Conservation (phyloP, 2,329 filamentous ascomycete species). For the Colletotrichum costaricense region DNA sequence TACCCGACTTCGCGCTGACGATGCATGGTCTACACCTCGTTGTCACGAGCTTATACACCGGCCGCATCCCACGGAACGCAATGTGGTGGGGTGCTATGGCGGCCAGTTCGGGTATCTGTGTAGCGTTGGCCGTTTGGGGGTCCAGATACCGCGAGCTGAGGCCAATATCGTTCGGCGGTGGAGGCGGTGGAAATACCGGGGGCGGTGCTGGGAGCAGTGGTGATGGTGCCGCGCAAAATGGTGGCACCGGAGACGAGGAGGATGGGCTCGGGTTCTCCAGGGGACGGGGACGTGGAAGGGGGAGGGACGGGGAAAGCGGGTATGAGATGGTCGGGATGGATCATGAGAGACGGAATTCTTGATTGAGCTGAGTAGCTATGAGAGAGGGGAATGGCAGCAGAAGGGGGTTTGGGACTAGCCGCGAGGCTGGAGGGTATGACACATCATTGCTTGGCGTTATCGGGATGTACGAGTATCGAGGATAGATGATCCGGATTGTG, state of each 20-base stretch:
- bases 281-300: constrained; percentile 63
- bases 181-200: constrained; percentile 41
- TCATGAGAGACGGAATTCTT: constrained; percentile 41
- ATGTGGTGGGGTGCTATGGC: constrained; percentile 85
- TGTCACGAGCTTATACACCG: constrained; percentile 81
- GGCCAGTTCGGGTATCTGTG: constrained; percentile 55
- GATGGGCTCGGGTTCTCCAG: constrained; percentile 63
- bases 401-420: background rate
- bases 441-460: constrained; percentile 49
- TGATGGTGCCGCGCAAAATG: constrained; percentile 38
- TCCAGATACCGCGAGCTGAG: constrained; percentile 90
- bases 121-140: constrained; percentile 84
- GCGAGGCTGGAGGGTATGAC: background rate
- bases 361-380: background rate
- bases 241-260: constrained; percentile 44
- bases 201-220: constrained; percentile 37
- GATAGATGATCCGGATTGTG: background rate
- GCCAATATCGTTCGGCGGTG: constrained; percentile 87
- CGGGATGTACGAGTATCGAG: constrained; percentile 34
- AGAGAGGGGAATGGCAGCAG: background rate
- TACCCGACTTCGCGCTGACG: constrained; percentile 93
- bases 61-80: constrained; percentile 77
- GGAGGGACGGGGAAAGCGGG: constrained; percentile 65
- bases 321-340: constrained; percentile 75
- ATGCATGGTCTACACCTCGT: constrained; percentile 86